Evolutionary conservation across 176 grass and related monocot genomes (phyloP), one percentile per base, ranked within the genome.

Genomic region (Stipa capillata): DNA sequence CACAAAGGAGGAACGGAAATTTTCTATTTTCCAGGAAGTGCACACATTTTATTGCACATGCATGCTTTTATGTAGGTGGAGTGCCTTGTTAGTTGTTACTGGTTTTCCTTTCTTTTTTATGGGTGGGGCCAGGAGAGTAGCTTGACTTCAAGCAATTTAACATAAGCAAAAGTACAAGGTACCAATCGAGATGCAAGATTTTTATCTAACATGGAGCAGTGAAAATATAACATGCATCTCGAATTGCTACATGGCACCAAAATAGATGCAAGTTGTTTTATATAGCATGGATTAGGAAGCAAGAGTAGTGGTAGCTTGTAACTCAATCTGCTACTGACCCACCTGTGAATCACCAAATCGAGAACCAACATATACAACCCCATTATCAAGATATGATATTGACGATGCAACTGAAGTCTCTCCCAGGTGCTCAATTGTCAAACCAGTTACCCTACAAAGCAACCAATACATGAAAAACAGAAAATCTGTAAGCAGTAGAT

Each of bases 331-430:
- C 37, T 71, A 35, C 24, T 84, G 57, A 79, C 61, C 36, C 49
- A 96, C 97, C 92, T 99, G 97, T 72, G 97, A 99, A 91, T 99
- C 97, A 47, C 97, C 97, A 93, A 93, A 99, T 78, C 88, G 89
- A 81, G 97, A 99, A 84, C 97, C 97, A 63, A 99, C 79, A 71
- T 93, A 99, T 69, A 99, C 97, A 86, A 99, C 92, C 8, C 88
- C 97, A 80, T 93, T 99, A 75, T 99, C 97, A 43, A 99, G 97
- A 91, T 99, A 99, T 14, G 97, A 93, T 81, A 99, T 96, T 50
- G 90, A 93, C 35, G 92, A 99, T 52, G 97, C 92, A 61, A 99
- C 84, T 28, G 97, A 96, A 10, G 97, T 99, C 53, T 99, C 97
- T 72, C 97, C 97, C 53, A 99, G 85, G 61, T 88, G 82, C 73